Conservation (phyloP, 2,329 filamentous ascomycete genomes). For the Shiraia bambusicola region DNA sequence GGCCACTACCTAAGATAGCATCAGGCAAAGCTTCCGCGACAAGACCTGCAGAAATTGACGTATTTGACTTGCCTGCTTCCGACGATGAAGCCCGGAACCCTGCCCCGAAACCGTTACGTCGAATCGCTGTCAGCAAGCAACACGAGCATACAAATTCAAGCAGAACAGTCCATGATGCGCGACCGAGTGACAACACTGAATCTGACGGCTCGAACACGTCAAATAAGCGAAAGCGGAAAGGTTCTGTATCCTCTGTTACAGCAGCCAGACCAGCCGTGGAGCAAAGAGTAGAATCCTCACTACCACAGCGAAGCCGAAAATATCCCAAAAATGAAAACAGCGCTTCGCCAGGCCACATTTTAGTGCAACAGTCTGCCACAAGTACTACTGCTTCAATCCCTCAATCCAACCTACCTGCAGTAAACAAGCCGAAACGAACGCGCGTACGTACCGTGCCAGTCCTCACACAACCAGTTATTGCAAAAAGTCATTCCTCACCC, state of each 20-base stretch:
- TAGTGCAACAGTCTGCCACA: neutral
- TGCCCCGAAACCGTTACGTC: constrained; percentile 19
- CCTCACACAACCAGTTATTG: constrained; percentile 14
- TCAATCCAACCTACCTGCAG: constrained; percentile 5
- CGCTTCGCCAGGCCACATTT: constrained; percentile 15
- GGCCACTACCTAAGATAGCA: constrained; percentile 7
- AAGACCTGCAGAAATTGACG: constrained; percentile 9
- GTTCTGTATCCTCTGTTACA: constrained; percentile 18
- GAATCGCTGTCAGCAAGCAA: constrained; percentile 5
- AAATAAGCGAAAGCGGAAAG: constrained; percentile 36
- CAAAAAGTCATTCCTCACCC: constrained; percentile 38
- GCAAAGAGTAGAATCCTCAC: constrained; percentile 8
- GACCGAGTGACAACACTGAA: constrained; percentile 11
- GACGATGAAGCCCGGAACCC: constrained; percentile 26
- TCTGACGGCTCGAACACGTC: constrained; percentile 34
- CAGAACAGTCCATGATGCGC: constrained; percentile 3
- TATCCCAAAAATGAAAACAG: constrained; percentile 28
- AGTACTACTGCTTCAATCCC: neutral
- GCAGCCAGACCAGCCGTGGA: constrained; percentile 10
- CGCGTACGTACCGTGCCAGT: constrained; percentile 25
- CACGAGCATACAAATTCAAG: constrained; percentile 10
- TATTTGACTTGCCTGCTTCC: constrained; percentile 31
- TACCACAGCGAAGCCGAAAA: constrained; percentile 26
- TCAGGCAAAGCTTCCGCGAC: constrained; percentile 6
- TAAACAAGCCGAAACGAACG: constrained; percentile 33